A percentile compares a stretch with the other conserved stretches of the same genome.
Evolutionary conservation across 1,284 basidiomycete genomes (phyloP).

Genomic region (Irpex sp.): DNA sequence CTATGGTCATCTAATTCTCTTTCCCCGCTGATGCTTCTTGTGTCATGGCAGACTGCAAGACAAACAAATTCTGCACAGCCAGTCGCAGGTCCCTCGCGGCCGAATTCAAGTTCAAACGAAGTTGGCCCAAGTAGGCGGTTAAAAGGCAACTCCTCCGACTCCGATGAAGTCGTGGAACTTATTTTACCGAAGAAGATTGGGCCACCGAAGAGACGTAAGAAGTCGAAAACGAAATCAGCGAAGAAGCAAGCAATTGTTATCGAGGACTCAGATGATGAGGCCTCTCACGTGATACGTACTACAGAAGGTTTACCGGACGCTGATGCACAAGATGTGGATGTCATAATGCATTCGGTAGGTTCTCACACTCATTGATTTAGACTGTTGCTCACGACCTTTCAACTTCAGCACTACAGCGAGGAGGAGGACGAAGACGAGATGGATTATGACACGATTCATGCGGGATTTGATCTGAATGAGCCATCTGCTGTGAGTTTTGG

Average conservation of each 20-base stretch:
- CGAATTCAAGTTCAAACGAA: not conserved
- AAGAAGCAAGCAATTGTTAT: not conserved
- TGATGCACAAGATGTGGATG: not conserved
- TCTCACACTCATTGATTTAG: too few species aligned
- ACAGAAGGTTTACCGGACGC: not conserved
- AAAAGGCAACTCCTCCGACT: not conserved
- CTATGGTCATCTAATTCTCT: not conserved
- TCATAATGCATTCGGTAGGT: not conserved
- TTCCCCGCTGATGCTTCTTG: not conserved
- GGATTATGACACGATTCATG: not conserved
- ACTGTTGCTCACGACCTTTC: not conserved
- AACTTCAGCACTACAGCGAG: not conserved
- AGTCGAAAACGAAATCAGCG: not conserved
- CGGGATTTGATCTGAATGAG: not conserved
- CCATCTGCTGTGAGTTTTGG: not conserved
- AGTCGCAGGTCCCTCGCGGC: not conserved
- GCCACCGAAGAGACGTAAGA: not conserved
- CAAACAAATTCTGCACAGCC: not conserved
- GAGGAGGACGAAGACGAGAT: not conserved
- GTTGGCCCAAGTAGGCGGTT: not conserved
- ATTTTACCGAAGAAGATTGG: not conserved
- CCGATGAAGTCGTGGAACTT: not conserved
- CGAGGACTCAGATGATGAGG: not conserved
- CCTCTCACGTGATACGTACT: not conserved
- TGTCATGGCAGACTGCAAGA: not conserved